Evolutionary conservation across 371 early-diverging fungal species (phyloP).

Genomic region (Mortierella sp.): DNA sequence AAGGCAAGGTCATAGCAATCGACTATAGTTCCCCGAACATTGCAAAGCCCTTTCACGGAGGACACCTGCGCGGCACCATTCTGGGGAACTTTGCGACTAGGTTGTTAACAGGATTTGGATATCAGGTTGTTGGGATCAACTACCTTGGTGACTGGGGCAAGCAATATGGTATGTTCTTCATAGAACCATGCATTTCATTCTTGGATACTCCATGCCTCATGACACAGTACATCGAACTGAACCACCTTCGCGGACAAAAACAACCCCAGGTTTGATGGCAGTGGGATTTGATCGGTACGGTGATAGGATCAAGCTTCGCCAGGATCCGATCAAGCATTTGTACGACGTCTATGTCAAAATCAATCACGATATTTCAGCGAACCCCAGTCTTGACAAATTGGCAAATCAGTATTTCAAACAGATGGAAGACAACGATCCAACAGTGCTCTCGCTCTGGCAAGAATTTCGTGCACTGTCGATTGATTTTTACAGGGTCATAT

Average conservation of each 20-base stretch:
- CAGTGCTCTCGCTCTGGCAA: constrained; percentile 84
- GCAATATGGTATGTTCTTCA: constrained; percentile 84
- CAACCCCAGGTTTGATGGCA: constrained; percentile 81
- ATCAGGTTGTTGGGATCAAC: constrained; percentile 94
- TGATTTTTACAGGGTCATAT: constrained; percentile 85
- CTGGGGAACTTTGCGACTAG: constrained; percentile 95
- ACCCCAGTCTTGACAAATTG: constrained; percentile 70
- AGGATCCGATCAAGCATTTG: constrained; percentile 94
- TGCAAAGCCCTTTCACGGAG: constrained; percentile 99
- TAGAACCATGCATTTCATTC: rapidly evolving
- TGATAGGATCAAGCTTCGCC: constrained; percentile 77
- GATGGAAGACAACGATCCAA: constrained; percentile 92
- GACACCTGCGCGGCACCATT: constrained; percentile 98
- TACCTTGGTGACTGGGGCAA: constrained; percentile 99
- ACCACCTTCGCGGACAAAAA: no score
- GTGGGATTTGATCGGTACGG: constrained; percentile 91
- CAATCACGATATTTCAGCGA: constrained; percentile 71
- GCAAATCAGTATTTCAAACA: constrained; percentile 93
- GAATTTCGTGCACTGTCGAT: constrained; percentile 92
- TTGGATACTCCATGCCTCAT: no score
- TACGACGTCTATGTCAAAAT: constrained; percentile 97
- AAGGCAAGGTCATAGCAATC: constrained; percentile 82
- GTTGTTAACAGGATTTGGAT: constrained; percentile 86
- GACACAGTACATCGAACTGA: no score
- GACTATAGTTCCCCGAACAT: constrained; percentile 99